Percentiles rank a stretch among this genome's conserved stretches.
phyloP scores from a whole-genome alignment of 1,284 basidiomycete species.

The Wolfiporia cocos region DNA sequence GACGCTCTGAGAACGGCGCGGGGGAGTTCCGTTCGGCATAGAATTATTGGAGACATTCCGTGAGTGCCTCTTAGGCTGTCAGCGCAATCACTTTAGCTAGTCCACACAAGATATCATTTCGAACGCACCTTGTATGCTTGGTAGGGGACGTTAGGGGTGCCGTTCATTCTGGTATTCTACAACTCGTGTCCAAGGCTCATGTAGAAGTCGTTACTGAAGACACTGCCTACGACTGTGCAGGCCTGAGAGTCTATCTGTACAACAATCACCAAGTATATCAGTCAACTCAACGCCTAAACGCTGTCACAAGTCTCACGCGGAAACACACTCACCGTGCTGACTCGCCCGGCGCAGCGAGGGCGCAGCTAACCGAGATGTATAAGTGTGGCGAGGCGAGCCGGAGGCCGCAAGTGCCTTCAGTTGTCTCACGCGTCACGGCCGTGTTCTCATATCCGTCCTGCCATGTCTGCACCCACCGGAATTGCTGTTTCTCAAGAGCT shows the following conservation, averaged over 20 bases:
- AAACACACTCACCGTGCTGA: too few species aligned
- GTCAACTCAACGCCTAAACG: too few species aligned
- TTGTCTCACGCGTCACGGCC: too few species aligned
- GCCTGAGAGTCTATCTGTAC: too few species aligned
- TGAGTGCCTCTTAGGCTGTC: slow-evolving; percentile 66
- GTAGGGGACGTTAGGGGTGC: slow-evolving; percentile 49
- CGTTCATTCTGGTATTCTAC: slow-evolving; percentile 14
- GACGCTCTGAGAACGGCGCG: slow-evolving; percentile 4
- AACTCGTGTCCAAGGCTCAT: slow-evolving; percentile 2
- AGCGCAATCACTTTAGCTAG: slow-evolving; percentile 6
- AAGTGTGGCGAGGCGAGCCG: too few species aligned
- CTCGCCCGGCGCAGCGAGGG: too few species aligned
- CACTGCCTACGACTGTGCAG: background rate
- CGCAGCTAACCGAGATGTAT: too few species aligned
- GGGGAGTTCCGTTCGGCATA: slow-evolving; percentile 8
- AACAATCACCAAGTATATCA: too few species aligned
- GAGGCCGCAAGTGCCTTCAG: too few species aligned
- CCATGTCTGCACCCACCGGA: slow-evolving; percentile 68
- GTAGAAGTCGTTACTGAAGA: background rate
- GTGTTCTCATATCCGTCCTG: slow-evolving; percentile 1
- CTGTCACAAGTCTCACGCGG: too few species aligned
- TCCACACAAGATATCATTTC: slow-evolving; percentile 1
- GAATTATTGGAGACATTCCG: slow-evolving; percentile 41
- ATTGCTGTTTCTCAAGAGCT: slow-evolving; percentile 53
- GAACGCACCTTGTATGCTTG: slow-evolving; percentile 62